Evolutionary conservation across 139 green algal genomes (phyloP).

Genomic region (Trebouxia sp.): DNA sequence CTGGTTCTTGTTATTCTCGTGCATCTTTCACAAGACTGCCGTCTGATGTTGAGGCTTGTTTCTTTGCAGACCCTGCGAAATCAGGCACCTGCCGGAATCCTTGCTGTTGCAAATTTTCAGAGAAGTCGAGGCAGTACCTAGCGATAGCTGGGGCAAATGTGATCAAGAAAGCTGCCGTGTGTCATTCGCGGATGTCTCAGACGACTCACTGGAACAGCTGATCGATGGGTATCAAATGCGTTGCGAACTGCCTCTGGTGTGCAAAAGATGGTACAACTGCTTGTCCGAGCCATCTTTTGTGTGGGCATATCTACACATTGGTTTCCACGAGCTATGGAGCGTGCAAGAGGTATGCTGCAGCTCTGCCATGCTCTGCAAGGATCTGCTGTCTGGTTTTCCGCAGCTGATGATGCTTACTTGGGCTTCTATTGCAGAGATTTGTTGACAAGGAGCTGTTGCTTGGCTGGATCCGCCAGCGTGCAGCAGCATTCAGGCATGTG

Average conservation of each 20-base stretch:
- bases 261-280: not conserved
- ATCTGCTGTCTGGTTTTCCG: not conserved
- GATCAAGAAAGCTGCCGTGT: not conserved
- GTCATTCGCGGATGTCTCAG: not conserved
- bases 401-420: not conserved
- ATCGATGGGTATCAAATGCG: not conserved
- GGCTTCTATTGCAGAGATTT: conserved; percentile 19
- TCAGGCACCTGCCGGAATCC: not conserved
- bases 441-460: not conserved
- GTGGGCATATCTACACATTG: not conserved
- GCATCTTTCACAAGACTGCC: no score
- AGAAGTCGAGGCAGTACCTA: not conserved
- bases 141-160: not conserved
- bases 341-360: not conserved
- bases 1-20: no score
- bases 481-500: not conserved
- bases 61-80: not conserved
- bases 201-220: not conserved
- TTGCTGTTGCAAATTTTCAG: not conserved
- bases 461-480: not conserved
- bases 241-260: not conserved
- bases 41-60: no score
- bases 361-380: not conserved
- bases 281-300: conserved; percentile 10
- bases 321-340: conserved; percentile 4